These are phyloP conservation scores for Quercus rubra DNA, from an alignment of 306 rosid species.

Conservation along the genomic window DNA sequence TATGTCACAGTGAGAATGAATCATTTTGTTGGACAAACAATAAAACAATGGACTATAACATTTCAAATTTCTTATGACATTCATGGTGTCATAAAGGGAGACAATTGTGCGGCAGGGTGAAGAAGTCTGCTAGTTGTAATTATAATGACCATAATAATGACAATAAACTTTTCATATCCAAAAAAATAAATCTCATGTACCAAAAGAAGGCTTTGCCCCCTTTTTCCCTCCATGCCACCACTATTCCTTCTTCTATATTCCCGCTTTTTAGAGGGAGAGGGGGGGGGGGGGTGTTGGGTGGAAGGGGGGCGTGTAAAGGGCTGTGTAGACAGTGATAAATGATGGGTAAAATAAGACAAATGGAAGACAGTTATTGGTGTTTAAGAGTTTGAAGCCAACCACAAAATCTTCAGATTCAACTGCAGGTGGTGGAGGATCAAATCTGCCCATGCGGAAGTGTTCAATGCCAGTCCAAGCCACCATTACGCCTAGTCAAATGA, in stretches of 20 bases:
- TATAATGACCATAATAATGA: too few species aligned
- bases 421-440: conserved; percentile 89
- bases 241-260: too few species aligned
- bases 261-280: too few species aligned
- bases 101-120: too few species aligned
- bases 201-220: not conserved
- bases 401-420: conserved; percentile 77
- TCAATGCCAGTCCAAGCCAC: conserved; percentile 99
- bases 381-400: conserved; percentile 41
- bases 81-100: too few species aligned
- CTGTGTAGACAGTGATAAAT: not conserved
- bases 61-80: not conserved
- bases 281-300: too few species aligned
- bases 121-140: too few species aligned
- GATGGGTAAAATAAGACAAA: not conserved
- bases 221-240: not conserved
- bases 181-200: not conserved
- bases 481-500: conserved; percentile 72
- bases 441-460: conserved; percentile 80
- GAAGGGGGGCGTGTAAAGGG: too few species aligned
- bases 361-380: not conserved
- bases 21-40: not conserved
- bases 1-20: not conserved
- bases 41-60: not conserved
- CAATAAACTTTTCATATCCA: not conserved